A percentile compares a stretch with the other conserved stretches of the same genome.
Conservation (phyloP, 1,284 basidiomycete species). For the Puccinia sorghi region DNA sequence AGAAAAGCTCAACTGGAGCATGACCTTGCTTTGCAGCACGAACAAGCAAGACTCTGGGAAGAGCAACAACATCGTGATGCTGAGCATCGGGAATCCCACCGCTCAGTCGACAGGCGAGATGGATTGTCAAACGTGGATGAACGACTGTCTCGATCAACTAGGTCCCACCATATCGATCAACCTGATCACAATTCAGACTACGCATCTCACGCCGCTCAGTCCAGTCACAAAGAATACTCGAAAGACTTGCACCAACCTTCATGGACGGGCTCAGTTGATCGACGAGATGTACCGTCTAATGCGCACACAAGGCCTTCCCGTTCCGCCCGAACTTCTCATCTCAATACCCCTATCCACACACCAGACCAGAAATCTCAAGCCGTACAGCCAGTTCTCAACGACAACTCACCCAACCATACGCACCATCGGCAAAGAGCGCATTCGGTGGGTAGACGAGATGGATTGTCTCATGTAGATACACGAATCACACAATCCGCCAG, state of each 20-base stretch:
- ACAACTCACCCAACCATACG: background rate
- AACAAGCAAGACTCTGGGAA: conserved; percentile 1
- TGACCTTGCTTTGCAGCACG: background rate
- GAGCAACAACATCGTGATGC: background rate
- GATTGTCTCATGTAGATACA: background rate
- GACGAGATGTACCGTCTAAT: background rate
- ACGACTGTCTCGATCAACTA: background rate
- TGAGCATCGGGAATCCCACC: background rate
- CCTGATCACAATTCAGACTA: background rate
- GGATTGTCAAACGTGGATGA: background rate
- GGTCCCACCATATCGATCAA: background rate
- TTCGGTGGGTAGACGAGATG: conserved; percentile 9
- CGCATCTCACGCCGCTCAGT: background rate
- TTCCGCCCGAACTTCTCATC: background rate
- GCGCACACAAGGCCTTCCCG: background rate
- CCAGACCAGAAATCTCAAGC: background rate
- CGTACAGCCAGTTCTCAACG: background rate
- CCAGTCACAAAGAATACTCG: background rate
- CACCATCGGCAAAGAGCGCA: background rate
- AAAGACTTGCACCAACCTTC: background rate
- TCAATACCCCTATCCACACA: background rate
- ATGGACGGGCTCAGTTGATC: background rate
- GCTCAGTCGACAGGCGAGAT: background rate
- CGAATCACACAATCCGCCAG: conserved; percentile 9
- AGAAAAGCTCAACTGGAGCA: background rate